phyloP scores from a whole-genome alignment of 768 basidiomycete genomes.

The Termitomyces bulborhizus region DNA sequence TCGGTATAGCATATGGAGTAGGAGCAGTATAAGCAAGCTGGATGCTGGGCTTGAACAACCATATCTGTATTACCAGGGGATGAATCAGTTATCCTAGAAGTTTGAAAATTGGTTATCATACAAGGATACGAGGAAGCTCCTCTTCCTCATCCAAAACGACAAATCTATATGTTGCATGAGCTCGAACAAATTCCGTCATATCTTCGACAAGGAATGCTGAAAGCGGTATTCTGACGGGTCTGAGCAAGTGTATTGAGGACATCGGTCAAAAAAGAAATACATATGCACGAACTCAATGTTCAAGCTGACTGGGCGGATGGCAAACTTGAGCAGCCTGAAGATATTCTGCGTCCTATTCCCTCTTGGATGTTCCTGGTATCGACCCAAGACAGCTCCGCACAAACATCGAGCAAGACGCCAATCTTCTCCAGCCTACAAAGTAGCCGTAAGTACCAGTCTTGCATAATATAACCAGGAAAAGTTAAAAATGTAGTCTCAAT shows the following conservation, averaged over 20 bases:
- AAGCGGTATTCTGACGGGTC: slow-evolving; percentile 50
- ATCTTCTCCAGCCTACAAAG: slow-evolving; percentile 46
- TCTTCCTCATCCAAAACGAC: slow-evolving; percentile 84
- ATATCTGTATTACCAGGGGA: slow-evolving; percentile 49
- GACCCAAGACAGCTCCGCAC: slow-evolving; percentile 80
- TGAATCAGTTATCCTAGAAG: background rate
- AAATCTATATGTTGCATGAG: slow-evolving; percentile 92
- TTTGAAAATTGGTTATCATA: slow-evolving; percentile 29
- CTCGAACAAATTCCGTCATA: slow-evolving; percentile 86
- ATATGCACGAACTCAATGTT: slow-evolving; percentile 51
- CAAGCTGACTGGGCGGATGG: slow-evolving; percentile 65
- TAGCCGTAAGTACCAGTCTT: slow-evolving; percentile 4
- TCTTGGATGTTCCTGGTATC: slow-evolving; percentile 46
- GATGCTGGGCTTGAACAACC: slow-evolving; percentile 92
- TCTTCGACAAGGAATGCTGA: slow-evolving; percentile 90
- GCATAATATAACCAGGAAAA: slow-evolving; percentile 10
- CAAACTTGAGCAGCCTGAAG: slow-evolving; percentile 79
- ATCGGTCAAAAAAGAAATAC: background rate
- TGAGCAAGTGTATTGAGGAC: slow-evolving; percentile 15
- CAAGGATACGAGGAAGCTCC: slow-evolving; percentile 71
- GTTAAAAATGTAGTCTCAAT: slow-evolving; percentile 61
- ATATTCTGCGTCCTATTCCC: slow-evolving; percentile 30
- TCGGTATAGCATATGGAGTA: slow-evolving; percentile 49
- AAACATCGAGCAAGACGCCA: slow-evolving; percentile 68
- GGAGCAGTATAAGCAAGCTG: slow-evolving; percentile 66